Evolutionary conservation across 345 rosid species (phyloP).

Genomic region (Rhodomyrtus tomentosa): DNA sequence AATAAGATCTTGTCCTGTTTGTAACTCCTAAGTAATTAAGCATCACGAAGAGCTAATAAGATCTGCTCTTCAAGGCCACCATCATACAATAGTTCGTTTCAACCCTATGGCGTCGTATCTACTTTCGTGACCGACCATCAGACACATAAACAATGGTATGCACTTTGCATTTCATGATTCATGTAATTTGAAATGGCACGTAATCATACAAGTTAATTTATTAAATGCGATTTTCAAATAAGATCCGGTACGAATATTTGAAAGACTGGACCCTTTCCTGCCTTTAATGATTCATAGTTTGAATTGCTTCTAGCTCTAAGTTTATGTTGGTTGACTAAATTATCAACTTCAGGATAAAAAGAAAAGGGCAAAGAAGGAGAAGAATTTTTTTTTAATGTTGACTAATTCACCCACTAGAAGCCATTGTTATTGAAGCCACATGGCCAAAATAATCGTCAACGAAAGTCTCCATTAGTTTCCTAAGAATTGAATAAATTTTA

Average conservation of each 20-base stretch:
- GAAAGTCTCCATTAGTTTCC: too few species aligned
- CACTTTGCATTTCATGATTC: not conserved
- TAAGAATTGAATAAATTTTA: too few species aligned
- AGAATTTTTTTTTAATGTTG: not conserved
- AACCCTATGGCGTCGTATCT: not conserved
- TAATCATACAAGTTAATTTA: not conserved
- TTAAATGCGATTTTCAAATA: not conserved
- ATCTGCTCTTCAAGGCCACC: not conserved
- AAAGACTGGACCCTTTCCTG: not conserved
- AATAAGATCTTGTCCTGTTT: not conserved
- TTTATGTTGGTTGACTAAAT: not conserved
- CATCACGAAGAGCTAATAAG: not conserved
- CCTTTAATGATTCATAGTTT: too few species aligned
- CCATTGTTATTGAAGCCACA: not conserved
- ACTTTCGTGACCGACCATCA: too few species aligned
- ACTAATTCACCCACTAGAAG: not conserved
- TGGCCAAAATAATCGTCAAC: not conserved
- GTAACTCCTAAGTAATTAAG: not conserved
- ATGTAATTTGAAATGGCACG: not conserved
- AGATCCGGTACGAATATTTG: not conserved
- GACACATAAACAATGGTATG: not conserved
- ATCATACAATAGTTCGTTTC: not conserved
- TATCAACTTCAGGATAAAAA: not conserved
- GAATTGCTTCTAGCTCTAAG: not conserved
- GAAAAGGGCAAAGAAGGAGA: accelerated